phyloP scores from a whole-genome alignment of 2,329 filamentous ascomycete genomes.

The Fusarium pseudograminearum region DNA sequence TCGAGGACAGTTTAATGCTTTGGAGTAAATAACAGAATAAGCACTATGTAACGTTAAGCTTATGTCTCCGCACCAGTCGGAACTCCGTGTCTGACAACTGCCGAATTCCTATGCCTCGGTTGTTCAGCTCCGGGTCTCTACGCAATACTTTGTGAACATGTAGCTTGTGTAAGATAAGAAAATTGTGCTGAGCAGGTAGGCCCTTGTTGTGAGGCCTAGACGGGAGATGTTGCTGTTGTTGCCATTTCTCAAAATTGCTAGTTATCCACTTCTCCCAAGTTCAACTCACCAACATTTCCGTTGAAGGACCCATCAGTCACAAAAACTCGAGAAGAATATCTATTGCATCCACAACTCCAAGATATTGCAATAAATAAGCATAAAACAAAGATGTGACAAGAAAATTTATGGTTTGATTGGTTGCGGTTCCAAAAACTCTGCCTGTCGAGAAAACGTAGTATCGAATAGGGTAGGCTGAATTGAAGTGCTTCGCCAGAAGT shows the following conservation, averaged over 20 bases:
- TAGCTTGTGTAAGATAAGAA: no score
- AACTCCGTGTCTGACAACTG: background rate
- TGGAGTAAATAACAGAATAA: background rate
- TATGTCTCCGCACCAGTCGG: background rate
- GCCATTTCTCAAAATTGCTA: no score
- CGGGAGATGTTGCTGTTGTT: no score
- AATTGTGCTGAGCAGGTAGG: fast-evolving
- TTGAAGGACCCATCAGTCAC: fast-evolving
- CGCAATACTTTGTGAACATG: background rate
- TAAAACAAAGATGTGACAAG: fast-evolving
- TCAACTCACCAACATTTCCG: fast-evolving
- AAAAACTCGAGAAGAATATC: fast-evolving
- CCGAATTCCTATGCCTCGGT: background rate
- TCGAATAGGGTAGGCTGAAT: no score
- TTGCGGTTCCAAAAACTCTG: no score
- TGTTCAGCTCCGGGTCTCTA: background rate
- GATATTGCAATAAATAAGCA: no score
- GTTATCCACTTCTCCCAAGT: no score
- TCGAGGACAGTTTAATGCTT: background rate
- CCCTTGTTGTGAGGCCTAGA: no score
- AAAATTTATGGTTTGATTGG: fast-evolving
- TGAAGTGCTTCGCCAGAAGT: fast-evolving
- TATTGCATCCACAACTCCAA: no score
- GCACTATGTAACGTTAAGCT: background rate
- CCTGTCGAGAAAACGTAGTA: fast-evolving